Base-by-base conservation (phyloP, 495 filamentous ascomycete genomes). In the Penicillium verhagenii region DNA sequence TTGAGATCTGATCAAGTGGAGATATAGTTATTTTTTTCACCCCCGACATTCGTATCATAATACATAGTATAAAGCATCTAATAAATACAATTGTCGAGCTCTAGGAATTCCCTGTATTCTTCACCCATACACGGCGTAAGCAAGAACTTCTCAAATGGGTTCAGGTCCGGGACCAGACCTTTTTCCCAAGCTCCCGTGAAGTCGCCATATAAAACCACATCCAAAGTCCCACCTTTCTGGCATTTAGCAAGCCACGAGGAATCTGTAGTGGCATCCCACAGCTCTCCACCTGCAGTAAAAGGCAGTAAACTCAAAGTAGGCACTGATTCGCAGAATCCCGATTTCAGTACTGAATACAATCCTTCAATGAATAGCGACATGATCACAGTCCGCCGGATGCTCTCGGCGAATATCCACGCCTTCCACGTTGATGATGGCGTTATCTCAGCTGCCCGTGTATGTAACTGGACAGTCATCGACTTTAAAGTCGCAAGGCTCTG, bases 21-120 rank as follows among this genome's bases (percentile, higher is more conserved):
- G 54, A 51, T 60, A 57, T 54, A 40, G 63, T 63, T 61, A 60
- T 60, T 57, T 65, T 63, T 50, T 47, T 55, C 29, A 45, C 51
- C 40, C 60, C 50, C 57, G 51, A 66, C 56, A 66, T 57, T n/a
- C 33, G 28, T 43, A 13, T 26, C 42, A 14, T 44, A 9, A 14
- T 44, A 9, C 10, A 23, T 13, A 24, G 14, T 44, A 11, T n/a
- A n/a, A n/a, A n/a, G n/a, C n/a, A 39, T 10, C 21, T 21, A 10
- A 20, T 9, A 42, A 42, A 18, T 21, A 42, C 38, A 10, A 1
- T 21, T 21, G 2, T 14, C 25, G 8, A 33, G 9, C n/a, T 49
- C 45, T 5, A 49, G 28, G 6, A 23, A 16, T 0, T 47, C 13
- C 11, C 37, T 47, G 16, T 53, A 58, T 10, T 29, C 48, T 20